Base-by-base conservation (phyloP, 2,329 filamentous ascomycete genomes). In the Microsporum ferrugineum region DNA sequence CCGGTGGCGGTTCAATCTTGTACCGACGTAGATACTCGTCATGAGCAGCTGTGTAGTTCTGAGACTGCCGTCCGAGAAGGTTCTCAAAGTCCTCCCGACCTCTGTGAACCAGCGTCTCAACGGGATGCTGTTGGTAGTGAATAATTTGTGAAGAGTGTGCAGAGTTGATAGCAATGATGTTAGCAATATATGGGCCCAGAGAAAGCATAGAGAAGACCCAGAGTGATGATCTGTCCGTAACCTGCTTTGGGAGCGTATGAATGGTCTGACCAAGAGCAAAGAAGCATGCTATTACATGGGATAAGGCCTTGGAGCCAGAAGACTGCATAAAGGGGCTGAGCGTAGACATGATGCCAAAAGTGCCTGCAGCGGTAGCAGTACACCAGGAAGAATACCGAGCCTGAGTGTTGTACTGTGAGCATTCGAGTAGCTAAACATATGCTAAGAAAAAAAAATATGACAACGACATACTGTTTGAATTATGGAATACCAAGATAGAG, bases 401-500 rank as follows among this genome's bases (percentile, higher is more conserved):
- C 61, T 62, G 10, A 8, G 29, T 23, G 17, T 12, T 29, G 12
- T 12, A 17, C 33, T n/a, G 34, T 60, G 34, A 62, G 53, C 12
- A 60, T 33, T 23, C 17, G 1, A 23, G 17, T 23, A 23, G 17
- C 17, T 23, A n/a, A 36, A 58, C 17, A 23, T 10, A 27, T 3
- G 10, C 53, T 31, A 14, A 8, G 3, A 12, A 33, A 17, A 31
- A n/a, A 38, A 12, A 17, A 34, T 45, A 14, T 31, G 43, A 17
- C 17, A 23, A 23, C 17, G 17, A 57, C 58, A 55, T 49, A 62
- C 61, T 60, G 55, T 58, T 60, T 62, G 39, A 58, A 60, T 36
- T 12, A 62, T 23, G 34, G 57, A 60, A 62, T 55, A 62, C 61
- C 61, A 62, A n/a, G 33, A 55, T 33, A 60, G 17, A n/a, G 58